Conservation (phyloP, 148 eudicot species). For the Chenopodium quinoa region DNA sequence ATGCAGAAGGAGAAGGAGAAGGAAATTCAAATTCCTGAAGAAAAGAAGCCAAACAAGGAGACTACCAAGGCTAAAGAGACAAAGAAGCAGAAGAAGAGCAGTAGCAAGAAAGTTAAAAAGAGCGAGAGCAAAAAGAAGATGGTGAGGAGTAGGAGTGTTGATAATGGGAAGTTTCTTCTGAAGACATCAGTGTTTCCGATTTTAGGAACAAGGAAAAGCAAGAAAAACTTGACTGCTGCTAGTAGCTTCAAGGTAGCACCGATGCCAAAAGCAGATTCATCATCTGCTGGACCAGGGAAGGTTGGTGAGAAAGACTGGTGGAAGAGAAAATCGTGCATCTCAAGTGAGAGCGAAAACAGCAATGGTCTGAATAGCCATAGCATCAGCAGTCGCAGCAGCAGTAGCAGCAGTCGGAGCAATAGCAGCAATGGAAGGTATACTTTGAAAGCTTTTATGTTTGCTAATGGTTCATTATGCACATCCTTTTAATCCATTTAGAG, state of each 20-base stretch:
- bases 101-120: conserved; percentile 39
- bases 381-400: conserved; percentile 28
- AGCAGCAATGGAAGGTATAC: conserved; percentile 38
- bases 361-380: conserved; percentile 28
- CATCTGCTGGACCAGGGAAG: conserved; percentile 20
- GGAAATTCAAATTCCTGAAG: conserved; percentile 26
- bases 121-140: conserved; percentile 47
- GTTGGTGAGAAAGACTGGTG: conserved; percentile 66
- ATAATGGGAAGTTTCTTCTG: conserved; percentile 53
- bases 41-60: conserved; percentile 16
- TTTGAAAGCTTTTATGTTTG: neutral
- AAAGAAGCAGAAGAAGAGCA: conserved; percentile 28
- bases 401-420: conserved; percentile 35
- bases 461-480: neutral
- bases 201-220: conserved; percentile 37
- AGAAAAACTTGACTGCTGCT: conserved; percentile 27
- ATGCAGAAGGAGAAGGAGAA: conserved; percentile 26
- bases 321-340: conserved; percentile 50
- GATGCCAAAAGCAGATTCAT: conserved; percentile 21
- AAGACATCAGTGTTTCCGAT: conserved; percentile 61
- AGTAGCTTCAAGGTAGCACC: conserved; percentile 46
- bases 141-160: conserved; percentile 47
- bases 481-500: too few species aligned
- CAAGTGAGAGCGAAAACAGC: conserved; percentile 46
- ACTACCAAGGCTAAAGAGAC: conserved; percentile 8